Conservation (phyloP, 345 rosid species). For the Citrus cavaleriei region DNA sequence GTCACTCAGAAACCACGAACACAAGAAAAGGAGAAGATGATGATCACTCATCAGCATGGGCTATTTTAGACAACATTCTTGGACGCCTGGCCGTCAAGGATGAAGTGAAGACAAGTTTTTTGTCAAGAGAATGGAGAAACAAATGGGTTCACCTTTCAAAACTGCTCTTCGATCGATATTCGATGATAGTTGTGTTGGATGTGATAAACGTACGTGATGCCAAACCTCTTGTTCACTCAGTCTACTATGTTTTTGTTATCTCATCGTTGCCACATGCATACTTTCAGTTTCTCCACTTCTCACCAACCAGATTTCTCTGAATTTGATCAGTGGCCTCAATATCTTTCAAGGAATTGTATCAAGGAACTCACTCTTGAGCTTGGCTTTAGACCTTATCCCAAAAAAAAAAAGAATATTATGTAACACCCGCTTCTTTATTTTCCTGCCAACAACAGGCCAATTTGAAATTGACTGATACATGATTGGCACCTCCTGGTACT, state of each 20-base stretch:
- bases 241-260: neutral
- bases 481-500: neutral
- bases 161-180: neutral
- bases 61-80: neutral
- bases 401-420: no score
- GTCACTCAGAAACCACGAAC: neutral
- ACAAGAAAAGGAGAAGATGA: neutral
- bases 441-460: neutral
- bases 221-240: neutral
- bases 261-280: neutral
- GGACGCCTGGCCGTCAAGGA: no score
- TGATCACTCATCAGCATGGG: neutral
- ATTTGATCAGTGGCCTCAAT: neutral
- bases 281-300: neutral
- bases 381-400: neutral
- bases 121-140: neutral
- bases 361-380: neutral
- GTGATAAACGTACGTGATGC: neutral
- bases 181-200: neutral
- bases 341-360: neutral
- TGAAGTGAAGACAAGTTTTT: neutral
- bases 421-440: neutral
- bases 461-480: neutral
- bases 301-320: neutral
- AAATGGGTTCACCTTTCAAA: neutral